These are phyloP conservation scores for Cyberlindnera amylophila DNA, from an alignment of 805 yeast species.

Conservation along the genomic window DNA sequence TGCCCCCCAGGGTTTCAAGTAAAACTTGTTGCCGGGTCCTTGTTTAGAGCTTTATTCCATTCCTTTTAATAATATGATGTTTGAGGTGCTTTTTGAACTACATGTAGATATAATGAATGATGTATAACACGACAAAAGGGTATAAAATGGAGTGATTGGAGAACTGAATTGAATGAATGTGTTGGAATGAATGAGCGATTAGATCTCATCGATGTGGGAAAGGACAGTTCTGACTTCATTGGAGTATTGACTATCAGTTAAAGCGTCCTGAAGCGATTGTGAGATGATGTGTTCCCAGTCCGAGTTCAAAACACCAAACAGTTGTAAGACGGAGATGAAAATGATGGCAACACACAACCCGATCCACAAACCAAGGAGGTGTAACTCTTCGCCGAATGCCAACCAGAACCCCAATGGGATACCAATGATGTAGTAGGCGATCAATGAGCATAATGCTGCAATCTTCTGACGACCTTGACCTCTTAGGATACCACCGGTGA, in stretches of 20 bases:
- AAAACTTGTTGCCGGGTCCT: too few species aligned
- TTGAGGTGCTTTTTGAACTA: background rate
- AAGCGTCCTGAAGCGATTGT: conserved; percentile 40
- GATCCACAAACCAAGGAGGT: conserved; percentile 58
- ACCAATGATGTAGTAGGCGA: conserved; percentile 56
- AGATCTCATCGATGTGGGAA: conserved; percentile 18
- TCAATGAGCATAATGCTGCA: conserved; percentile 54
- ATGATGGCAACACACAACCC: conserved; percentile 53
- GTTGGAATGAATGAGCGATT: too few species aligned
- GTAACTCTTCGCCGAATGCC: conserved; percentile 44
- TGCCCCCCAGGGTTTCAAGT: too few species aligned
- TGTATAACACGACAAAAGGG: background rate
- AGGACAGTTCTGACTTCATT: conserved; percentile 24
- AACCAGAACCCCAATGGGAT: conserved; percentile 53
- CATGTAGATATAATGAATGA: background rate
- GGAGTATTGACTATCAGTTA: conserved; percentile 18
- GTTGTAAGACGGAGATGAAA: conserved; percentile 45
- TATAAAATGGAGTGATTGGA: too few species aligned
- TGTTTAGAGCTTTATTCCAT: too few species aligned
- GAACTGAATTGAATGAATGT: too few species aligned
- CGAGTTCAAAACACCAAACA: conserved; percentile 32
- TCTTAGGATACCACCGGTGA: conserved; percentile 71
- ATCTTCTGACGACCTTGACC: conserved; percentile 74
- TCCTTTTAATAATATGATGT: too few species aligned
- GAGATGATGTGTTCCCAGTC: conserved; percentile 45